Percentiles rank a stretch among this genome's conserved stretches.
Evolutionary conservation across 2,329 filamentous ascomycete species (phyloP).

Genomic region (Aureobasidium lini): DNA sequence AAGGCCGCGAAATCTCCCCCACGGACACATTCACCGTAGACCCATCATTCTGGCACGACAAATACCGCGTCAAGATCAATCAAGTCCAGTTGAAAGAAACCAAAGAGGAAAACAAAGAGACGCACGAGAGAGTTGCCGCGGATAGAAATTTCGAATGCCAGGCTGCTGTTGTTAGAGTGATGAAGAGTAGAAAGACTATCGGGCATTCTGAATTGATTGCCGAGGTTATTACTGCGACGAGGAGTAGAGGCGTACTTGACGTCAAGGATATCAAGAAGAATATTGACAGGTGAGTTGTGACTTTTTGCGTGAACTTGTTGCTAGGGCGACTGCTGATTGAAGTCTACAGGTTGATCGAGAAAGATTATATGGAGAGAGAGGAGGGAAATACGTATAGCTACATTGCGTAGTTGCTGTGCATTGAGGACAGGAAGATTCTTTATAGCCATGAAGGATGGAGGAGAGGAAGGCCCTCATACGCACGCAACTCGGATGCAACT

Average conservation of each 20-base stretch:
- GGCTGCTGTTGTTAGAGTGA: conserved; percentile 90
- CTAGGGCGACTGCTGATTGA: background rate
- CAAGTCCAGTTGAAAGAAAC: conserved; percentile 97
- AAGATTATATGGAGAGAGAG: conserved; percentile 82
- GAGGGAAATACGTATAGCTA: conserved; percentile 51
- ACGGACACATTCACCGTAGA: conserved; percentile 86
- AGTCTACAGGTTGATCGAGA: conserved; percentile 68
- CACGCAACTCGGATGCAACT: too few species aligned
- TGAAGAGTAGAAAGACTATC: conserved; percentile 89
- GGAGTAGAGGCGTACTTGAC: conserved; percentile 77
- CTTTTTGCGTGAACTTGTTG: background rate
- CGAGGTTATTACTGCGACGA: conserved; percentile 87
- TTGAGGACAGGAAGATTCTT: background rate
- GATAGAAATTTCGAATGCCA: conserved; percentile 96
- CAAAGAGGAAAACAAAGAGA: conserved; percentile 87
- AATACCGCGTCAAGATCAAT: conserved; percentile 94
- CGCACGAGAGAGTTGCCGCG: conserved; percentile 78
- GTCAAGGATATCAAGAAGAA: conserved; percentile 89
- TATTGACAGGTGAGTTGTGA: conserved; percentile 70
- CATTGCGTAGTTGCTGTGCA: conserved; percentile 32
- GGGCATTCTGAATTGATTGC: conserved; percentile 79
- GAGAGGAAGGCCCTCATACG: too few species aligned
- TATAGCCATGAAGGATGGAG: too few species aligned
- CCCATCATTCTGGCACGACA: conserved; percentile 65
- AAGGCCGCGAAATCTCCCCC: conserved; percentile 63